phyloP scores from a whole-genome alignment of 2,329 filamentous ascomycete genomes.

The Colletotrichum filicis region DNA sequence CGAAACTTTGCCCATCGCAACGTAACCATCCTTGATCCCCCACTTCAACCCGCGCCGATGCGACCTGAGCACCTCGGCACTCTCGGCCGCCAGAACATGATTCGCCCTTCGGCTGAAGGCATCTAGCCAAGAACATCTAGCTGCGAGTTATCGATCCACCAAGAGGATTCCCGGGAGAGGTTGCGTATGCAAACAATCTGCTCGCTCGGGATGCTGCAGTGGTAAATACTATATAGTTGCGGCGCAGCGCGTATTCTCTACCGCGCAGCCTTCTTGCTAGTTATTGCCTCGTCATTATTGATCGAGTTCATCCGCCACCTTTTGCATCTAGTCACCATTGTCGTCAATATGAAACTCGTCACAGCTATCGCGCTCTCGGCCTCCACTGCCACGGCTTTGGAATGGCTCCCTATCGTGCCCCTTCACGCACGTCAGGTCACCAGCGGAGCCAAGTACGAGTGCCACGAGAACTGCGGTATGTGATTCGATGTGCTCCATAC shows the following conservation, averaged over 20 bases:
- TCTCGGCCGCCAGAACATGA: constrained; percentile 11
- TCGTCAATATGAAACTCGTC: constrained; percentile 7
- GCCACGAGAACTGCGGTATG: constrained; percentile 59
- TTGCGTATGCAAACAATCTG: constrained; percentile 3
- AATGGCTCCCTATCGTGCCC: constrained; percentile 19
- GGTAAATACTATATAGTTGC: not conserved
- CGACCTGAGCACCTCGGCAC: constrained; percentile 2
- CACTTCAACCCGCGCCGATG: not conserved
- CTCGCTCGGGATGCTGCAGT: not conserved
- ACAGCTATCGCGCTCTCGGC: not conserved
- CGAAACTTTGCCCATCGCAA: not conserved
- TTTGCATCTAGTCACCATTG: no score
- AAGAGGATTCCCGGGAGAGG: not conserved
- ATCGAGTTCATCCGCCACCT: no score
- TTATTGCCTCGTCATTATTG: not conserved
- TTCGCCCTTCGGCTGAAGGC: not conserved
- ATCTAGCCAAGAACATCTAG: not conserved
- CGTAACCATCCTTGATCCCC: not conserved
- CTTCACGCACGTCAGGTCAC: constrained; percentile 28
- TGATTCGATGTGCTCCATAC: not conserved
- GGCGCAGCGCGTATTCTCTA: not conserved
- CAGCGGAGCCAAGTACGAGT: constrained; percentile 37
- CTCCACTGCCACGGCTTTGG: not conserved
- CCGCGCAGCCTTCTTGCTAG: not conserved
- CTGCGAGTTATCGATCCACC: constrained; percentile 7